Base-by-base conservation (phyloP, 2,329 filamentous ascomycete species). In the Capronia americana region DNA sequence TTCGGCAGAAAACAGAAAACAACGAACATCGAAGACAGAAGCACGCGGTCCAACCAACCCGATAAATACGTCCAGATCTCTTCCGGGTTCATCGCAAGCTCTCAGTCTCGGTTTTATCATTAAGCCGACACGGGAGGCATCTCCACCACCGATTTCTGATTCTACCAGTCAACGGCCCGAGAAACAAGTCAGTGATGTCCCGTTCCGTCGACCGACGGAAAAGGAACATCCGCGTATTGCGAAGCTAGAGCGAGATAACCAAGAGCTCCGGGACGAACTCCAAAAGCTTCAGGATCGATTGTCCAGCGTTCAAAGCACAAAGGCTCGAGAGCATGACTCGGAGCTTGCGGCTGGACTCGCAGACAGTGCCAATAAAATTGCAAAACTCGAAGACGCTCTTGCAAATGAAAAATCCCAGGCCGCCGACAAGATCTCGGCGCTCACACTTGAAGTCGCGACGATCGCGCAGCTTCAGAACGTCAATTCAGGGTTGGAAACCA, bases 391-490 rank as follows among this genome's bases (percentile, higher is more conserved):
- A 53, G 24, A 53, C n/a, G 48, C 11, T 6, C 48, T 53, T 24
- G 48, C 14, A 26, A 53, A 53, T 53, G 48, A 53, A 53, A 53
- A 26, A 53, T 23, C 48, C 48, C n/a, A 53, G n/a, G n/a, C 48
- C 11, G 24, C 24, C 24, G 48, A 53, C 5, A 53, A 53, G 41
- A 46, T 46, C 41, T 46, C 41, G 41, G 41, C 41, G 41, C 41
- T 46, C 4, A 46, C 41, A 46, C 41, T 3, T 14, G 41, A 46
- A 14, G 41, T 46, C 41, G 41, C 41, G 4, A 46, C 4, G 41
- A 46, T 46, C 48, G n/a, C n/a, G n/a, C n/a, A 53, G 48, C 48
- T 53, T 53, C 48, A 53, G 48, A 26, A 53, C 10, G 48, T 53
- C 48, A 53, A 8, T 26, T 53, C 48, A 26, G n/a, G 24, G 24